These are phyloP conservation scores for Syzygium syzygioides DNA, from an alignment of 441 rosid species.

Conservation along the genomic window DNA sequence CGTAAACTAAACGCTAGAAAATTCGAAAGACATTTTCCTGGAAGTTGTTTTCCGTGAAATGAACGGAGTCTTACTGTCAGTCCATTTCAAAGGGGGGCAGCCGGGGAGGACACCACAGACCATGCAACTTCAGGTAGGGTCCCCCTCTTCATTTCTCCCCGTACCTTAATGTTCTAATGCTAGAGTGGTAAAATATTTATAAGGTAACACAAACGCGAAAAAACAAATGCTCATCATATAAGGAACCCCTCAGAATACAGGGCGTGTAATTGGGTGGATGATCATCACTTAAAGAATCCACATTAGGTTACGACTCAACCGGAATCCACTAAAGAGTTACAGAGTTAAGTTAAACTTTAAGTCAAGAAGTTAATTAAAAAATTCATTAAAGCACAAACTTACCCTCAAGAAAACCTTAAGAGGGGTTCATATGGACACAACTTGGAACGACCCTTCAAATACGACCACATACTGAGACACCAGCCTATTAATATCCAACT, in stretches of 20 bases:
- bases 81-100: background rate
- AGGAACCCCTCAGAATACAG: background rate
- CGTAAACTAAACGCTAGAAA: too few relatives aligned
- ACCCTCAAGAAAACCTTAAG: background rate
- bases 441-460: background rate
- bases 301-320: background rate
- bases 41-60: too few relatives aligned
- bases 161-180: background rate
- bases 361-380: background rate
- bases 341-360: background rate
- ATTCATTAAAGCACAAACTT: background rate
- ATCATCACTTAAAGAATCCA: background rate
- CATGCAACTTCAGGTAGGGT: background rate
- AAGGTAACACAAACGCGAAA: background rate
- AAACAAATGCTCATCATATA: background rate
- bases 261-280: background rate
- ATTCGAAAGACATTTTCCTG: too few relatives aligned
- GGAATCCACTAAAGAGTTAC: background rate
- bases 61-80: background rate
- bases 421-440: background rate
- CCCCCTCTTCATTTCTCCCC: background rate
- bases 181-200: background rate
- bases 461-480: background rate
- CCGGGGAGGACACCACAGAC: background rate
- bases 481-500: background rate